These are phyloP conservation scores for Trichoderma asperellum DNA, from an alignment of 2,329 filamentous ascomycete species.

Conservation along the genomic window DNA sequence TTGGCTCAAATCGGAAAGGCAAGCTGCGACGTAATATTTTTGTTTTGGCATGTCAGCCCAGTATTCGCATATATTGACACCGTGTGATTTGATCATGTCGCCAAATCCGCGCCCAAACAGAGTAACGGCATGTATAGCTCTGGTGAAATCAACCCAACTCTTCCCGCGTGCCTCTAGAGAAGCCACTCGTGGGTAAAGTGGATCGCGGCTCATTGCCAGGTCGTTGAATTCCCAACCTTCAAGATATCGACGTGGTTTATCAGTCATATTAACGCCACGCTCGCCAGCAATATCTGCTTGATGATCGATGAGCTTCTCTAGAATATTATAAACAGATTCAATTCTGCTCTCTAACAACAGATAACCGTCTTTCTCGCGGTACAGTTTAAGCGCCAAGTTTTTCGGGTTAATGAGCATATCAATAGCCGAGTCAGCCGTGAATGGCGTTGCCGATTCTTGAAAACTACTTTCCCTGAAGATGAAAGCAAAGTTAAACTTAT, in stretches of 20 bases:
- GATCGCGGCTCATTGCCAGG: constrained; percentile 31
- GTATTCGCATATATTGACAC: background rate
- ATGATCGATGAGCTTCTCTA: constrained; percentile 38
- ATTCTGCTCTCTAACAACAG: constrained; percentile 30
- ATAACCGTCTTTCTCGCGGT: background rate
- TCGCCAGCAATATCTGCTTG: constrained; percentile 29
- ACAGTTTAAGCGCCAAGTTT: background rate
- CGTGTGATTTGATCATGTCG: constrained; percentile 30
- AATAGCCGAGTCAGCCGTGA: background rate
- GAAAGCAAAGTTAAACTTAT: background rate
- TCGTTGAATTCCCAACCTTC: constrained; percentile 41
- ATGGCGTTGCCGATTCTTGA: background rate
- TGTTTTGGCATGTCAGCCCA: constrained; percentile 27
- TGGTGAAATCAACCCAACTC: constrained; percentile 36
- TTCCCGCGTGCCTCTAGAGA: constrained; percentile 25
- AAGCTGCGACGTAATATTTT: constrained; percentile 22
- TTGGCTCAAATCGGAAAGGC: constrained; percentile 18
- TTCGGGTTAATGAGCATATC: background rate
- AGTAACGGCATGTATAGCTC: constrained; percentile 32
- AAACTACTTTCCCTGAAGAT: background rate
- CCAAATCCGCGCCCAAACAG: constrained; percentile 35
- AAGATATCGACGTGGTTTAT: constrained; percentile 32
- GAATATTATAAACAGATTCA: constrained; percentile 27
- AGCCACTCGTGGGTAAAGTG: constrained; percentile 33
- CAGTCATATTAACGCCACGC: constrained; percentile 10